Percentiles rank a stretch among this genome's conserved stretches.
Conservation (phyloP, 148 eudicot genomes). For the Salicornia ramosissima region DNA sequence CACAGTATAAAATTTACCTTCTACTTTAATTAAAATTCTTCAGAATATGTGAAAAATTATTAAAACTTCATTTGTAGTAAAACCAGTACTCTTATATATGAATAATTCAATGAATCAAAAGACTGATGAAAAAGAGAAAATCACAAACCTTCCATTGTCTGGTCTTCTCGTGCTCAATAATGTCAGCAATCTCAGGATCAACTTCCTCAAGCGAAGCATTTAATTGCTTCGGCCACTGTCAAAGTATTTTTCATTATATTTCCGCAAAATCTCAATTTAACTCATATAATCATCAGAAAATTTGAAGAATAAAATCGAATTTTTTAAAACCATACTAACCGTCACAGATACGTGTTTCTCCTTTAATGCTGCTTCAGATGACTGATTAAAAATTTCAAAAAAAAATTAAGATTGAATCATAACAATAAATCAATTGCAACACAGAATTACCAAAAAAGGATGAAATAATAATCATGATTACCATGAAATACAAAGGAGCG, state of each 20-base stretch:
- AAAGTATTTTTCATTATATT: neutral
- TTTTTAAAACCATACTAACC: conserved; percentile 25
- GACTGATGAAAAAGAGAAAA: neutral
- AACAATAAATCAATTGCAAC: neutral
- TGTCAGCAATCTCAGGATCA: conserved; percentile 94
- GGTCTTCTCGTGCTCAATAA: conserved; percentile 89
- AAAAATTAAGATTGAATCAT: neutral
- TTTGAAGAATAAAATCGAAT: too few relatives aligned
- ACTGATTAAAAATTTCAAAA: conserved; percentile 26
- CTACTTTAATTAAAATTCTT: too few relatives aligned
- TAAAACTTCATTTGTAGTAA: too few relatives aligned
- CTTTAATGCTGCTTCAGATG: conserved; percentile 82
- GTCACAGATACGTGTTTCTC: conserved; percentile 63
- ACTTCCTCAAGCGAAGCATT: conserved; percentile 81
- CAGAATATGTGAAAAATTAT: too few relatives aligned
- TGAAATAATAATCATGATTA: conserved; percentile 6
- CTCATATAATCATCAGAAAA: neutral
- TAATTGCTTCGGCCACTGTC: conserved; percentile 94
- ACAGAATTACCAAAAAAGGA: neutral
- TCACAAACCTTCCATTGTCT: conserved; percentile 87
- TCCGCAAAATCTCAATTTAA: neutral
- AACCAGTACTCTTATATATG: too few relatives aligned
- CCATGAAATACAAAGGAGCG: conserved; percentile 65
- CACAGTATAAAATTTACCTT: too few relatives aligned
- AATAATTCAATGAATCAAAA: too few relatives aligned